Evolutionary conservation across 2,329 filamentous ascomycete genomes (phyloP), one percentile per base, ranked within the genome.

Genomic region (Cladosporium halotolerans): DNA sequence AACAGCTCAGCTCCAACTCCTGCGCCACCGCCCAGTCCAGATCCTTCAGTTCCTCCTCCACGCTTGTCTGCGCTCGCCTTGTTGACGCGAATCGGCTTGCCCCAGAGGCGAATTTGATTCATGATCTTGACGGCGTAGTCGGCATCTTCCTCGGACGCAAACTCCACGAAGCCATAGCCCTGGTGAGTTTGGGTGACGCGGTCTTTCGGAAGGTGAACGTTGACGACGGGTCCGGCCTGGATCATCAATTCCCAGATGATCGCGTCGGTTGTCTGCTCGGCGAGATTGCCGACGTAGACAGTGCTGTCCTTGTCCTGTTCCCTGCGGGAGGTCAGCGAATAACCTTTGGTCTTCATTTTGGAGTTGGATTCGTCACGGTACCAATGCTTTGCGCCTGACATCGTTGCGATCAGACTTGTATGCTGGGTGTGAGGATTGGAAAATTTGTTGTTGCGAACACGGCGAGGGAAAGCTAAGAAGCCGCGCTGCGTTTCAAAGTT

Each of bases 91-190:
- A 99, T 88, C 14, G 91, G 90, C 70, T 96, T 97, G 60, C 91
- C 91, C 71, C 87, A 96, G 19, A 99, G 77, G 57, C 91, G 86
- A 61, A 97, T 86, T 68, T 92, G 89, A 74, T 97, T 97, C 87
- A 97, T 95, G 62, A 96, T 89, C 68, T 92, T 86, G 63, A 90
- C 88, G 18, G 93, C 92, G 75, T 99, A 99, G 70, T 97, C 93
- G 64, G 93, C 93, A 71, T 96, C 93, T 66, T 90, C 85, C 69
- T 96, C 90, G 62, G 87, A 91, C 67, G 90, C 92, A 72, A 96
- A 99, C 73, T 99, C 93, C 72, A 99, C 93, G 73, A 99, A 99
- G 64, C 93, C 93, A 77, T 96, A 99, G 63, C 93, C 93, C 73
- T 97, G 93, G 72, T 99, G 93, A 54, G 85, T 86, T 68, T 96